Conservation (phyloP, 2,329 filamentous ascomycete species). For the Epicoccum nigrum region DNA sequence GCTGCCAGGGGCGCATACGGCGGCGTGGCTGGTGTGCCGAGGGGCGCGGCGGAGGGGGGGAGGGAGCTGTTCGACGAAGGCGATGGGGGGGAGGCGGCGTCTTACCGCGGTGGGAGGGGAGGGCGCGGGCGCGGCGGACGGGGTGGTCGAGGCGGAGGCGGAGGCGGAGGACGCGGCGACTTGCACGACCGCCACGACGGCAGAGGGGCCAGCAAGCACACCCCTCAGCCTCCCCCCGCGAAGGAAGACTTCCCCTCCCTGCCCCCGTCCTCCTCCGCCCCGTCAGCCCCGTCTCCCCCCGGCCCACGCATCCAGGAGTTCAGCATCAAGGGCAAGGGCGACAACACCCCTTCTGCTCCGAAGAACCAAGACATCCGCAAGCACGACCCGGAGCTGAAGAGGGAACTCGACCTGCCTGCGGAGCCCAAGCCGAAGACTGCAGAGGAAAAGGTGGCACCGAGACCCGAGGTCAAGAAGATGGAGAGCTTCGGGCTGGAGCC, state of each 20-base stretch:
- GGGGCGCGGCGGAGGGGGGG: slow-evolving; percentile 34
- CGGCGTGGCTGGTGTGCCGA: slow-evolving; percentile 50
- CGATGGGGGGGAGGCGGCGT: slow-evolving; percentile 11
- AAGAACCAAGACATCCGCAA: slow-evolving; percentile 26
- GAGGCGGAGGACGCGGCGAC: slow-evolving; percentile 35
- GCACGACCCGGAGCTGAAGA: slow-evolving; percentile 10
- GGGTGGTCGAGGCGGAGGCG: slow-evolving; percentile 44
- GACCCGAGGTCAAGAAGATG: slow-evolving; percentile 36
- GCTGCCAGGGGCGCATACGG: slow-evolving; percentile 60
- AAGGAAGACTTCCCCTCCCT: slow-evolving; percentile 56
- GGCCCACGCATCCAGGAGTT: slow-evolving; percentile 40
- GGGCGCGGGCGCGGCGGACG: too few relatives aligned
- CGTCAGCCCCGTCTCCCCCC: not conserved
- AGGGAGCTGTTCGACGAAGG: slow-evolving; percentile 14
- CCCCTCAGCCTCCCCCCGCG: slow-evolving; percentile 40
- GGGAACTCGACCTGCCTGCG: slow-evolving; percentile 6
- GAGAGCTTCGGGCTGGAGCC: slow-evolving; percentile 44
- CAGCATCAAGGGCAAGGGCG: slow-evolving; percentile 34
- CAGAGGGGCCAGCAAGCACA: slow-evolving; percentile 21
- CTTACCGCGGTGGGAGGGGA: slow-evolving; percentile 32
- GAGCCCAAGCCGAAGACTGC: slow-evolving; percentile 11
- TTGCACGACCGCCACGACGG: slow-evolving; percentile 16
- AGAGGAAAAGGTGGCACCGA: slow-evolving; percentile 18
- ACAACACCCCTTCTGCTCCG: too few relatives aligned
- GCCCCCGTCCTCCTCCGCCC: slow-evolving; percentile 26